These are phyloP conservation scores for Podaxis mareebaensis DNA, from an alignment of 768 basidiomycete genomes.

Conservation along the genomic window DNA sequence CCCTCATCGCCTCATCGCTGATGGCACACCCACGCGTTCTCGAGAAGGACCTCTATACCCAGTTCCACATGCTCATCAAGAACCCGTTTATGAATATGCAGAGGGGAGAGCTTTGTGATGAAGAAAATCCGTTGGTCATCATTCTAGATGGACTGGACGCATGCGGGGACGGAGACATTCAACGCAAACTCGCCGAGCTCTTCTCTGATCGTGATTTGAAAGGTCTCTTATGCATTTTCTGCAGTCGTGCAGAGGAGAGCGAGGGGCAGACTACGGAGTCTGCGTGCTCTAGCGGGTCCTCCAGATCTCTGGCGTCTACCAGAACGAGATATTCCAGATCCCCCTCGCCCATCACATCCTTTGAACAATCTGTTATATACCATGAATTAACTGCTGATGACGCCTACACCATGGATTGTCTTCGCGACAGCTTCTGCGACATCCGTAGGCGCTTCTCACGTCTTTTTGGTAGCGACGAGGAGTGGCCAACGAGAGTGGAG, in stretches of 20 bases:
- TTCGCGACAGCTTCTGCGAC: no score
- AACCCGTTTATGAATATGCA: neutral
- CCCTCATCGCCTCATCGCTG: neutral
- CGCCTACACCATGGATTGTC: no score
- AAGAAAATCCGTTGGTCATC: neutral
- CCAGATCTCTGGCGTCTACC: no score
- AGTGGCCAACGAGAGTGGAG: no score
- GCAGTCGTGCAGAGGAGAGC: neutral
- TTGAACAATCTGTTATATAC: no score
- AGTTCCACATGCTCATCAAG: neutral
- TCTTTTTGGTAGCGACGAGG: no score
- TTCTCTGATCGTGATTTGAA: neutral
- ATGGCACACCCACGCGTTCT: neutral
- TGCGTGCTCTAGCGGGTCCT: no score
- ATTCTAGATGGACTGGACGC: slow-evolving; percentile 4
- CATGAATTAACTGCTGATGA: no score
- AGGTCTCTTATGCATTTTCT: slow-evolving; percentile 4
- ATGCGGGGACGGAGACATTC: neutral
- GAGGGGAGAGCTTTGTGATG: neutral
- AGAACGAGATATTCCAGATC: no score
- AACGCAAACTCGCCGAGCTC: neutral
- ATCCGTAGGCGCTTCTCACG: no score
- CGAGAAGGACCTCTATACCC: neutral
- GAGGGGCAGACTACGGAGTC: no score
- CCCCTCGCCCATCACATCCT: no score